Base-by-base conservation (phyloP, 441 rosid genomes). In the Omphalea diandra region DNA sequence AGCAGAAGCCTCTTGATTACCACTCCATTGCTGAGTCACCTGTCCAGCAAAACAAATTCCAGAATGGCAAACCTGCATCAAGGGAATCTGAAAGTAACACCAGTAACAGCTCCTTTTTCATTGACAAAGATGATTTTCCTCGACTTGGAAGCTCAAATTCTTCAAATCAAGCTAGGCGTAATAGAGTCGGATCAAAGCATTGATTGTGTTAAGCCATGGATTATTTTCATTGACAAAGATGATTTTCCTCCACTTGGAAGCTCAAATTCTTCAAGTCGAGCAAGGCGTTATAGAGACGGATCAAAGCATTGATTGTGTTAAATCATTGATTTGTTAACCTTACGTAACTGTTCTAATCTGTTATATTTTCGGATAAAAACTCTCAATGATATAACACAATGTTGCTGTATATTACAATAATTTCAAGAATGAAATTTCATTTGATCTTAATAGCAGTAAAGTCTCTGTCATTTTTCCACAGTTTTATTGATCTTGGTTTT, bases 171-270 rank as follows among this genome's bases (percentile, higher is more conserved):
- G 6, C n/a, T 17, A 55, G 52, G 52, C 33, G 35, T 22, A 27
- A 54, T 26, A 53, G 50, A 50, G 36, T 7, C 36, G 50, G 46
- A 36, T 50, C 14, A 50, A 70, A 27, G 40, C 20, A 22, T 3
- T 69, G 33, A 7, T 6, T 35, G 7, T 6, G 31, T n/a, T 26
- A 1, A 7, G 33, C 11, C 17, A 4, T 22, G n/a, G n/a, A n/a
- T n/a, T n/a, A n/a, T 77, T 38, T 4, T 35, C 26, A 2, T 18
- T 3, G 65, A 50, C n/a, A 41, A 36, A 4, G 72, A 67, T 44
- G 80, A 73, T 67, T 81, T 81, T 68, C 82, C 84, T 57, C 72
- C 78, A 0, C 80, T 78, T 18, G 73, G 72, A 41, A 44, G 65
- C 70, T 38, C 75, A 20, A 75, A 53, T 26, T 36, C 29, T 63